phyloP scores from a whole-genome alignment of 2,329 filamentous ascomycete genomes.

The Podosphaera xanthii region DNA sequence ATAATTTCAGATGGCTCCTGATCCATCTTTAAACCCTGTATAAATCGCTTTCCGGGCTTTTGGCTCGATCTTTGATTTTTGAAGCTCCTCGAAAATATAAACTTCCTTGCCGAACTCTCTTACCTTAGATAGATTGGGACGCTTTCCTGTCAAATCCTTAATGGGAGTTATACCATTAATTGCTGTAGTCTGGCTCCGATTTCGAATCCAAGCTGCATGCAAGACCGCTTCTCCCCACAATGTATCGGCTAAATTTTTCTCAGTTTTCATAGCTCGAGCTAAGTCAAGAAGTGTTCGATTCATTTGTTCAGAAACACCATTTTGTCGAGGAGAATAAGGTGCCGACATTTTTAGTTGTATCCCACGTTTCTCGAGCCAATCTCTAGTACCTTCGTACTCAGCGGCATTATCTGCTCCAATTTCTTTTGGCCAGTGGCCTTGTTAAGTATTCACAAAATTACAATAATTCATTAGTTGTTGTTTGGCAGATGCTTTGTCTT shows the following conservation, averaged over 20 bases:
- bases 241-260: not conserved
- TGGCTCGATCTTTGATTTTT: not conserved
- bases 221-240: not conserved
- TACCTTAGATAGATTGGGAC: not conserved
- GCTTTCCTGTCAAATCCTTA: not conserved
- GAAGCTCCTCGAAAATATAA: not conserved
- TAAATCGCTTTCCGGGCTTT: not conserved
- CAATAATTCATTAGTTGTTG: not conserved
- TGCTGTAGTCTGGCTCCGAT: not conserved
- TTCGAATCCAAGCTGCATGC: not conserved
- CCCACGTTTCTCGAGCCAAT: not conserved
- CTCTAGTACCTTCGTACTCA: not conserved
- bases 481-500: not conserved
- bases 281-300: not conserved
- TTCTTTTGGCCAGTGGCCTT: not conserved
- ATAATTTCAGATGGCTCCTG: not conserved
- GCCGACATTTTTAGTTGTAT: not conserved
- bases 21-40: not conserved
- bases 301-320: not conserved
- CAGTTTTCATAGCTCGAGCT: not conserved
- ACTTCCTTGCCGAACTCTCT: not conserved
- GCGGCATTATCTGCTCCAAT: not conserved
- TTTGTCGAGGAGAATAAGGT: not conserved
- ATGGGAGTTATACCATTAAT: not conserved
- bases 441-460: not conserved